phyloP scores from a whole-genome alignment of 331 rosid genomes.

The Cydonia oblonga region DNA sequence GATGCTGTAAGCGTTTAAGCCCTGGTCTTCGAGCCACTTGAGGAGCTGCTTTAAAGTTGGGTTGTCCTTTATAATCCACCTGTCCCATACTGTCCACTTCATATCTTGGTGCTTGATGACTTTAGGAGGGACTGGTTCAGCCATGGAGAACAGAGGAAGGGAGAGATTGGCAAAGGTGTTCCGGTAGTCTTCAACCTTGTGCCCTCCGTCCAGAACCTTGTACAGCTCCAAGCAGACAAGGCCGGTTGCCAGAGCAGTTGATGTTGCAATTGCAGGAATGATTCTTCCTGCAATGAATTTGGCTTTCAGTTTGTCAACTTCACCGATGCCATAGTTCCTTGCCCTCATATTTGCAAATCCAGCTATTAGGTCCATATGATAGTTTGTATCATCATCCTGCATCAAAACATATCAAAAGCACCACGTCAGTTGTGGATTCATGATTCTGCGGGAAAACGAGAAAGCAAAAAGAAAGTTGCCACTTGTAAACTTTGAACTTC shows the following conservation, averaged over 20 bases:
- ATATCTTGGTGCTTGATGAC: slow-evolving; percentile 20
- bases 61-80: slow-evolving; percentile 19
- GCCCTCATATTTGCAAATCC: slow-evolving; percentile 33
- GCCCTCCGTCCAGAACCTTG: slow-evolving; percentile 23
- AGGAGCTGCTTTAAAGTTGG: slow-evolving; percentile 22
- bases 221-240: slow-evolving; percentile 28
- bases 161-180: slow-evolving; percentile 27
- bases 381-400: slow-evolving; percentile 33
- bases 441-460: neutral
- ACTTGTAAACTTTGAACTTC: neutral
- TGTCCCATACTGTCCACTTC: slow-evolving; percentile 30
- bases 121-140: slow-evolving; percentile 31
- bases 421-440: neutral
- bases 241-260: slow-evolving; percentile 27
- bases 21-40: slow-evolving; percentile 22
- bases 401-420: neutral
- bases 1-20: slow-evolving; percentile 21
- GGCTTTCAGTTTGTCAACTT: slow-evolving; percentile 28
- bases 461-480: neutral
- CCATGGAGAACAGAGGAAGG: slow-evolving; percentile 25
- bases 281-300: slow-evolving; percentile 28
- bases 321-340: slow-evolving; percentile 28
- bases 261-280: slow-evolving; percentile 27
- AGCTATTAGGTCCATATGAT: slow-evolving; percentile 27
- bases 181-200: slow-evolving; percentile 23